Percentiles rank a stretch among this genome's conserved stretches.
These are phyloP conservation scores for Paragyromitra xinjiangensis DNA, from an alignment of 495 filamentous ascomycete species.

Conservation along the genomic window DNA sequence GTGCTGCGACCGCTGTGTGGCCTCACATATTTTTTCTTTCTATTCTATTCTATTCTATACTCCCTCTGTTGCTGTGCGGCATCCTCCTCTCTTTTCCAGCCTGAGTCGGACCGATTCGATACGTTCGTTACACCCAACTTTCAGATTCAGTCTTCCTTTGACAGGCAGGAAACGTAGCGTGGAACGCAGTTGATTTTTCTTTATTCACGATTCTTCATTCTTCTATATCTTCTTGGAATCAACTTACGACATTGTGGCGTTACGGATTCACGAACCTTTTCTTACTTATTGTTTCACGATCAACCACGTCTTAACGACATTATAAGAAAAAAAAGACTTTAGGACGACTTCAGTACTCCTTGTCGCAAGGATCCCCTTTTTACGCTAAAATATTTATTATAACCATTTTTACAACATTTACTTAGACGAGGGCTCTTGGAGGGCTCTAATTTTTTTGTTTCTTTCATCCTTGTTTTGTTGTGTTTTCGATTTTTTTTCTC, in stretches of 20 bases:
- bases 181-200: constrained; percentile 43
- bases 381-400: constrained; percentile 9
- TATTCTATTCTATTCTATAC: constrained; percentile 40
- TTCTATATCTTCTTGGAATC: constrained; percentile 23
- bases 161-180: constrained; percentile 49
- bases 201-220: constrained; percentile 11
- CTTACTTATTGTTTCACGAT: constrained; percentile 27
- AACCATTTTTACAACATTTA: constrained; percentile 23
- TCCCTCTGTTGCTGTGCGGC: constrained; percentile 51
- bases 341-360: constrained; percentile 19
- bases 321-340: constrained; percentile 3
- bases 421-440: constrained; percentile 22
- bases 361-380: constrained; percentile 2
- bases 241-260: constrained; percentile 37
- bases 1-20: constrained; percentile 34
- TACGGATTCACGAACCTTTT: constrained; percentile 33
- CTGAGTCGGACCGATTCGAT: constrained; percentile 44
- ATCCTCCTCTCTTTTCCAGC: constrained; percentile 34
- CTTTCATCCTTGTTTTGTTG: constrained; percentile 7
- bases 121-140: constrained; percentile 27
- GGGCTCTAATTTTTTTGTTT: constrained; percentile 17
- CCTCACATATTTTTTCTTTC: constrained; percentile 25
- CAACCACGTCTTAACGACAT: constrained; percentile 19
- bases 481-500: constrained; percentile 5
- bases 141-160: constrained; percentile 48